These are phyloP conservation scores for Melaleuca quinquenervia DNA, from an alignment of 345 rosid genomes.

Conservation along the genomic window DNA sequence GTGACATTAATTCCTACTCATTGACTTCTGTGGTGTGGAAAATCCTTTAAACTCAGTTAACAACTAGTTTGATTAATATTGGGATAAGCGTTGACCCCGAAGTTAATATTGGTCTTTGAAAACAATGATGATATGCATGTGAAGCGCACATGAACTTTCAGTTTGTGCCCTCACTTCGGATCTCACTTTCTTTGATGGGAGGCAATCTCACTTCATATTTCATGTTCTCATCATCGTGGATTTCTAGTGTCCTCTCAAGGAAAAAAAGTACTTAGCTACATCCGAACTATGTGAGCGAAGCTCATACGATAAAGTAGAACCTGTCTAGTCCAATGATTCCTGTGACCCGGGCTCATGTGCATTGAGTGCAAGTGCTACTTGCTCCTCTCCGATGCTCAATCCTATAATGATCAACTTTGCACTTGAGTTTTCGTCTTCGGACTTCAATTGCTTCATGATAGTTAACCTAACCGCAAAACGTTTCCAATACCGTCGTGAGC, in stretches of 20 bases:
- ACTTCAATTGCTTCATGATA: background rate
- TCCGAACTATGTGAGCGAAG: background rate
- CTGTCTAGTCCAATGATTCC: background rate
- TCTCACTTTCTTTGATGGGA: background rate
- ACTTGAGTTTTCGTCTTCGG: background rate
- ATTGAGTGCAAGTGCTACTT: background rate
- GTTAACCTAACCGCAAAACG: background rate
- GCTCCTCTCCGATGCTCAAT: background rate
- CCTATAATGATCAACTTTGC: background rate
- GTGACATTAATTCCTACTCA: background rate
- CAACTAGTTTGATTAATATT: background rate
- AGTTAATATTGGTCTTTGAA: background rate
- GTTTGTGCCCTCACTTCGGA: background rate
- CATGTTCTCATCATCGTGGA: background rate
- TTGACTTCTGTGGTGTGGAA: background rate
- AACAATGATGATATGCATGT: background rate
- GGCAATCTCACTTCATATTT: background rate
- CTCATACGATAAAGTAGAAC: background rate
- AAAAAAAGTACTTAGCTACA: background rate
- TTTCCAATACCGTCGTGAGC: background rate
- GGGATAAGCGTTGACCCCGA: background rate
- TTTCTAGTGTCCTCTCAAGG: background rate
- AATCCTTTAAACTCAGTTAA: background rate
- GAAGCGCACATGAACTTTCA: background rate
- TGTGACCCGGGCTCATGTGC: background rate